Evolutionary conservation across 1,139 yeast genomes (phyloP), one percentile per base, ranked within the genome.

Genomic region (Trichomonascaceae sp.): DNA sequence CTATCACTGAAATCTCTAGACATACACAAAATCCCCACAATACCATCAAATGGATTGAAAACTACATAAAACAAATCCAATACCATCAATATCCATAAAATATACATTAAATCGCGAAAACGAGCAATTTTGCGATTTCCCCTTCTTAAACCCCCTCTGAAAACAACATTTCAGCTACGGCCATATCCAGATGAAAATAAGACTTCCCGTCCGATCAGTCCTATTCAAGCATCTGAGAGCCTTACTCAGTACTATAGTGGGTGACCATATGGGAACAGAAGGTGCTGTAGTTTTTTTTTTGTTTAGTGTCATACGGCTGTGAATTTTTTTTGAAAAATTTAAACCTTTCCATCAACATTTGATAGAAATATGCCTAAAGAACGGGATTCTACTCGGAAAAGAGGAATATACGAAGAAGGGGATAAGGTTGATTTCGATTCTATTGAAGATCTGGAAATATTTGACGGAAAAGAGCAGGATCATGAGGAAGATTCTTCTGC

Each of bases 121-220:
- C 3, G 8, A 2, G 15, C 41, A 17, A 36, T 13, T 13, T 36
- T 36, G 17, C n/a, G n/a, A n/a, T n/a, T 13, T 5, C 17, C 41
- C 5, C 41, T 13, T 36, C 13, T n/a, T 36, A 36, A 36, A 17
- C 17, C 17, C 41, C 41, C 13, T 36, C 8, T 36, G 27, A 47
- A 19, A 30, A 18, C 8, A 19, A 27, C n/a, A 30, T 43, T 15
- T 30, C 53, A 50, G 49, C 53, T 50, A 52, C 51, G 54, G 47
- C 44, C 49, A 50, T 45, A 50, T 50, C 53, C 49, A 45, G 53
- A 46, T 50, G 53, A 50, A 50, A 50, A 45, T 46, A 50, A 45
- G 53, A 45, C 47, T 50, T 50, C 53, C 53, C 53, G 53, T 50
- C 53, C 53, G 53, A 50, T 50, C 53, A 50, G 47, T 45, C 53